A percentile compares a stretch with the other conserved stretches of the same genome.
These are phyloP conservation scores for Protomyces gravidus DNA, from an alignment of 1,139 yeast genomes.

Conservation along the genomic window DNA sequence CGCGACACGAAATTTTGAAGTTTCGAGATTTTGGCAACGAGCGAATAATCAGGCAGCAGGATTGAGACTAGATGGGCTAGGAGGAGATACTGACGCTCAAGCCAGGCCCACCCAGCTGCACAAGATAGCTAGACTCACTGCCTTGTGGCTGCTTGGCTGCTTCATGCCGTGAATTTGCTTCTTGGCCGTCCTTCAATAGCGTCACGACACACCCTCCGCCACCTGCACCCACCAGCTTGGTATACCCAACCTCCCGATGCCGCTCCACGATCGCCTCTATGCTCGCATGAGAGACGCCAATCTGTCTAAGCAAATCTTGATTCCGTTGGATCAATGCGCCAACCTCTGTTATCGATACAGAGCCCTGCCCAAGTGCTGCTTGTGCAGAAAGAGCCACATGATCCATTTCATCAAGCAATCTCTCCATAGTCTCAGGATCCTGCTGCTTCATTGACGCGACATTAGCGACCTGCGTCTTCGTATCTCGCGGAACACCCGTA, in stretches of 20 bases:
- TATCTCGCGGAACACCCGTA: constrained; percentile 79
- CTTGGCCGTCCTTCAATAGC: constrained; percentile 47
- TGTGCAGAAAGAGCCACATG: constrained; percentile 56
- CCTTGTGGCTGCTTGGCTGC: background rate
- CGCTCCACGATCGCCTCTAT: constrained; percentile 70
- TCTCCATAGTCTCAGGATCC: constrained; percentile 53
- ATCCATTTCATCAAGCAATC: constrained; percentile 54
- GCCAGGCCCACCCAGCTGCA: background rate
- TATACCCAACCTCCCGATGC: constrained; percentile 64
- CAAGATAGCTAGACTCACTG: background rate
- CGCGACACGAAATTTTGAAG: background rate
- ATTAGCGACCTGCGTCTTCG: constrained; percentile 74
- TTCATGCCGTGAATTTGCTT: background rate
- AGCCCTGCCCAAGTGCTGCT: background rate
- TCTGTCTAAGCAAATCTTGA: constrained; percentile 78
- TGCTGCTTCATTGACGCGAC: constrained; percentile 55
- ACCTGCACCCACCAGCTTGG: constrained; percentile 97
- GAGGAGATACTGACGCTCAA: background rate
- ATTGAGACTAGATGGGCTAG: background rate
- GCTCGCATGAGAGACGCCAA: constrained; percentile 90
- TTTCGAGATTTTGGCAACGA: background rate
- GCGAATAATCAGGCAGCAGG: background rate
- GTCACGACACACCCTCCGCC: constrained; percentile 99
- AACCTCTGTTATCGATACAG: constrained; percentile 38
- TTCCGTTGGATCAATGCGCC: constrained; percentile 71